These are phyloP conservation scores for Candida lessepsii DNA, from an alignment of 805 yeast species.

Conservation along the genomic window DNA sequence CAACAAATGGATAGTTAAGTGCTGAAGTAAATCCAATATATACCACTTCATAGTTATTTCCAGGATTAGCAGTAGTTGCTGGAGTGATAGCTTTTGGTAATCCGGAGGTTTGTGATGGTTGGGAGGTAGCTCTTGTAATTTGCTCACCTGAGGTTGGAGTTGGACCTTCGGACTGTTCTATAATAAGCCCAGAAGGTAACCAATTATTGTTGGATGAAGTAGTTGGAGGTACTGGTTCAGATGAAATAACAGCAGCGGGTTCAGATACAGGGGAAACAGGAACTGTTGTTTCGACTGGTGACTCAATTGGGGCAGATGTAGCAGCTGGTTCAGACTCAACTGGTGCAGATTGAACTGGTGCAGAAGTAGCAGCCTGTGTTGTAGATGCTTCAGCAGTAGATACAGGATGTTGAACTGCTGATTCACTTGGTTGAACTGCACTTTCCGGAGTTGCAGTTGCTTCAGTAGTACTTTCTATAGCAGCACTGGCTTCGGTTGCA, in stretches of 20 bases:
- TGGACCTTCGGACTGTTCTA: constrained; percentile 20
- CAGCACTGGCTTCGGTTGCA: not conserved
- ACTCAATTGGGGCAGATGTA: constrained; percentile 6
- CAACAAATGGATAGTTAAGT: constrained; percentile 84
- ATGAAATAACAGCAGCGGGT: constrained; percentile 15
- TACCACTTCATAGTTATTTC: constrained; percentile 49
- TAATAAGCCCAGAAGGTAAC: constrained; percentile 37
- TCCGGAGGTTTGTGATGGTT: constrained; percentile 39
- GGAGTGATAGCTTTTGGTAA: constrained; percentile 83
- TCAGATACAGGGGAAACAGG: constrained; percentile 11
- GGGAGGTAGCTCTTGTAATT: constrained; percentile 29
- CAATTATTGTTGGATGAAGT: constrained; percentile 22
- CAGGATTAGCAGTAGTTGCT: constrained; percentile 46
- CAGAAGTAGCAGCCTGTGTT: constrained; percentile 6
- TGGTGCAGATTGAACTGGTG: constrained; percentile 6
- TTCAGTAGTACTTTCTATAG: not conserved
- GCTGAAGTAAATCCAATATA: constrained; percentile 76
- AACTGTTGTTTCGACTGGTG: constrained; percentile 6
- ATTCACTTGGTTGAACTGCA: constrained; percentile 1
- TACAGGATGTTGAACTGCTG: constrained; percentile 1
- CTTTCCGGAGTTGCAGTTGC: constrained; percentile 5
- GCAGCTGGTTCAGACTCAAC: no score
- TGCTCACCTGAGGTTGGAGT: constrained; percentile 32
- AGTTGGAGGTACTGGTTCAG: constrained; percentile 11
- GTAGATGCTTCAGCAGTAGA: not conserved